Evolutionary conservation across 2,329 filamentous ascomycete species (phyloP), one percentile per base, ranked within the genome.

Genomic region (Nemania sp.): DNA sequence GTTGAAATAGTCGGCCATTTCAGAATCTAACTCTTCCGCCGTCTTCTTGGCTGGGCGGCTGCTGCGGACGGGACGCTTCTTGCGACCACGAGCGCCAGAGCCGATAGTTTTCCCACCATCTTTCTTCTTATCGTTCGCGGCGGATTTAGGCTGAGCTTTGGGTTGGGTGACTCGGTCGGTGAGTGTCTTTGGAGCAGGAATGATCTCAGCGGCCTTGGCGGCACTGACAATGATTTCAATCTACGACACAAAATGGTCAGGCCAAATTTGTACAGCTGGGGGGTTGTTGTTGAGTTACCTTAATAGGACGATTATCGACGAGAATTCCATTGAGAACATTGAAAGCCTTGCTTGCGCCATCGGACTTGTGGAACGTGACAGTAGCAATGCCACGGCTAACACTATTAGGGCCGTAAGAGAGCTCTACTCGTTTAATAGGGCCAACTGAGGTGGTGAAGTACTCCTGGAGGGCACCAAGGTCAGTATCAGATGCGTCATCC

Each of bases 1-100:
- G 48, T 80, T 84, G 70, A 95, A 97, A 77, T 99, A 99, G 73
- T 97, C 94, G 17, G 85, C 86, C 94, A 99, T 99, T 73, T 99
- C 94, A 4, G 90, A 91, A 72, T 99, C 94, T 22, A 99, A 85
- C 77, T 99, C 92, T 71, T 96, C 93, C 1, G 88, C 86, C 0
- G 91, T 96, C 89, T 97, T 97, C 77, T 95, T 79, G 67, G 86
- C 76, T 63, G 88, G 80, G 66, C 88, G 83, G 61, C 80, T 77
- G 67, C 77, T 87, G 63, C 86, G 85, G 36, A 70, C 72, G 59
- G 78, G 77, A 52, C 80, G 77, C 55, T 75, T 74, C 70, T 79
- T 81, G 60, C 75, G 77, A 49, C 76, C 77, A 42, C 70, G 75
- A 49, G 67, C 72, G 74, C 78, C 61, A 64, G 70, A 70, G 62